Conservation (phyloP, 2,329 filamentous ascomycete species). For the Elsinoe fawcettii region DNA sequence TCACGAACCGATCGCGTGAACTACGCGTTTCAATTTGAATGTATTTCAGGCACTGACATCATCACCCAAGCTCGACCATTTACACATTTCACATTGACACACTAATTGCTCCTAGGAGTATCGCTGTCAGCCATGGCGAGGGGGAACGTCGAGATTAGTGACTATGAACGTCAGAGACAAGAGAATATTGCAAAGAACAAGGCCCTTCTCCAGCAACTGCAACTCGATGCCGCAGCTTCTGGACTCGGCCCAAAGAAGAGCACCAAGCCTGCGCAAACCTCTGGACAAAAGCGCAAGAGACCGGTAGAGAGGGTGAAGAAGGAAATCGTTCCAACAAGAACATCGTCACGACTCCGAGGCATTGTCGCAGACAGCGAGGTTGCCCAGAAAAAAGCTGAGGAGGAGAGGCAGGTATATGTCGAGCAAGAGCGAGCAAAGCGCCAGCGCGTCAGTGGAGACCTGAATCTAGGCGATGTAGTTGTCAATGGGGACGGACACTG, state of each 20-base stretch:
- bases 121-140: neutral
- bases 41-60: slow-evolving; percentile 12
- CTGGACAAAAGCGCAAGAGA: slow-evolving; percentile 34
- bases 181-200: slow-evolving; percentile 85
- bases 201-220: slow-evolving; percentile 70
- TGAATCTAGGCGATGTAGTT: slow-evolving; percentile 68
- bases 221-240: slow-evolving; percentile 57
- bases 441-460: slow-evolving; percentile 56
- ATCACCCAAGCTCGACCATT: neutral
- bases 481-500: slow-evolving; percentile 69
- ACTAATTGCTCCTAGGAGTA: neutral
- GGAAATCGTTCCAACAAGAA: slow-evolving; percentile 47
- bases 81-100: neutral
- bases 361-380: slow-evolving; percentile 60
- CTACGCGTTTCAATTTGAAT: slow-evolving; percentile 10
- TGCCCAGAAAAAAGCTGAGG: slow-evolving; percentile 61
- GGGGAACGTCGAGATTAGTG: slow-evolving; percentile 52
- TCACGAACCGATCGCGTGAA: slow-evolving; percentile 8
- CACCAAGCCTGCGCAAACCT: slow-evolving; percentile 40
- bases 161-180: slow-evolving; percentile 75
- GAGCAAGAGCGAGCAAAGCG: slow-evolving; percentile 55
- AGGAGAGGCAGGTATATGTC: slow-evolving; percentile 50
- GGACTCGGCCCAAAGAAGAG: slow-evolving; percentile 57
- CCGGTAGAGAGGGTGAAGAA: slow-evolving; percentile 50
- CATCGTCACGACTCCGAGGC: slow-evolving; percentile 54